A percentile compares a stretch with the other conserved stretches of the same genome.
phyloP scores from a whole-genome alignment of 176 grass and related monocot genomes.

The Alloteropsis semialata region DNA sequence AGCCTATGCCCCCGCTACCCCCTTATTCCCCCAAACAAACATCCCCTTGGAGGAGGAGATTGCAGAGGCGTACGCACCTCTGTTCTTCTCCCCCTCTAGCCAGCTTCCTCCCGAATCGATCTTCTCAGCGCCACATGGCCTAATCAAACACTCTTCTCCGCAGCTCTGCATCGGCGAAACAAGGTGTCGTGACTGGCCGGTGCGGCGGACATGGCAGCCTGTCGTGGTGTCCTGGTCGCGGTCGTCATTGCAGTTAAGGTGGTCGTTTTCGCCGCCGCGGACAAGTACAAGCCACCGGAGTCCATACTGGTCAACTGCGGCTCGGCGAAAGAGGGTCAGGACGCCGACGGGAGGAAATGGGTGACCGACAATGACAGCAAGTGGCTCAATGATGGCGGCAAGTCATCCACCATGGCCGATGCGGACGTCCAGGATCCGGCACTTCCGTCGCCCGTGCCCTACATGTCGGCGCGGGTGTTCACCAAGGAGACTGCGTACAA shows the following conservation, averaged over 20 bases:
- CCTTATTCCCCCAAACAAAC: conserved; percentile 27
- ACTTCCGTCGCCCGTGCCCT: conserved; percentile 58
- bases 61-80: conserved; percentile 43
- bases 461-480: conserved; percentile 78
- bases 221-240: background rate
- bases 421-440: conserved; percentile 49
- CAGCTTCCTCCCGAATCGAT: background rate
- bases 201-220: background rate
- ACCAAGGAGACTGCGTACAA: conserved; percentile 52
- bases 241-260: background rate
- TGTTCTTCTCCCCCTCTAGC: conserved; percentile 41
- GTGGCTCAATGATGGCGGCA: conserved; percentile 42
- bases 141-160: background rate
- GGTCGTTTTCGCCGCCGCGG: background rate
- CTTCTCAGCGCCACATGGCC: conserved; percentile 10
- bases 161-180: background rate
- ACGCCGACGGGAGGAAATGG: conserved; percentile 61
- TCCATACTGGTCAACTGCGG: conserved; percentile 66
- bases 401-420: conserved; percentile 27
- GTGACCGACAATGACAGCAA: conserved; percentile 38
- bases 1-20: background rate
- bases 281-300: conserved; percentile 43
- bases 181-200: background rate
- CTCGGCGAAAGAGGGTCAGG: conserved; percentile 43
- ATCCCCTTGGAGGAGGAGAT: conserved; percentile 37